Conservation (phyloP, 192 early-diverging fungal species). For the Gonapodya prolifera region DNA sequence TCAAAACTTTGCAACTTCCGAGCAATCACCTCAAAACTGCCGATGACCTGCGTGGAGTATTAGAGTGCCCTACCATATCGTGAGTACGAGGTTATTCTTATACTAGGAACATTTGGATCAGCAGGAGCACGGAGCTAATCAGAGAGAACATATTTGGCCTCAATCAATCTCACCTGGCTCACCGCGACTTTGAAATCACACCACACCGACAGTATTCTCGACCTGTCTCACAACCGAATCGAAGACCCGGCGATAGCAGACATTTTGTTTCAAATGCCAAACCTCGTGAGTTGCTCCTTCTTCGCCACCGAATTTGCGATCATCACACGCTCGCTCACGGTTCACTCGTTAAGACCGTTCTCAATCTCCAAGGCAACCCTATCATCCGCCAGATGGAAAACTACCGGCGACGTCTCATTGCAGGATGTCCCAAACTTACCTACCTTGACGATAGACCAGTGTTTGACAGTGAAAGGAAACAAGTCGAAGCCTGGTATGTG, state of each 20-base stretch:
- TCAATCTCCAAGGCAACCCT: slow-evolving; percentile 45
- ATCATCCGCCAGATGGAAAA: slow-evolving; percentile 38
- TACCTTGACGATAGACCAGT: slow-evolving; percentile 49
- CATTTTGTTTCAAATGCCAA: slow-evolving; percentile 31
- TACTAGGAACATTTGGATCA: background rate
- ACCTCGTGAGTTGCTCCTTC: slow-evolving; percentile 27
- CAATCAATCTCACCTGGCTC: too few relatives aligned
- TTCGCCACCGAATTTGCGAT: slow-evolving; percentile 2
- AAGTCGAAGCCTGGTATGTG: slow-evolving; percentile 36
- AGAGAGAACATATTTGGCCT: background rate
- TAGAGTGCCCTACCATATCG: slow-evolving; percentile 22
- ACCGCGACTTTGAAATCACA: background rate
- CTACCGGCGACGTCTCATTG: slow-evolving; percentile 34
- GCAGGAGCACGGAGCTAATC: background rate
- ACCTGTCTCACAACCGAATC: slow-evolving; percentile 38
- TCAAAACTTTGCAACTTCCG: slow-evolving; percentile 36
- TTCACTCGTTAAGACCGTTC: slow-evolving; percentile 25
- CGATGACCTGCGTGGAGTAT: slow-evolving; percentile 26
- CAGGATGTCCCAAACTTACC: slow-evolving; percentile 23
- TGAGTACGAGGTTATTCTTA: too few relatives aligned
- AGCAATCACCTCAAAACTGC: slow-evolving; percentile 32
- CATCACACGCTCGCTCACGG: background rate
- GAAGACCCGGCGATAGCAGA: slow-evolving; percentile 34
- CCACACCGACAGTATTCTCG: slow-evolving; percentile 22
- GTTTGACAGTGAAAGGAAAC: slow-evolving; percentile 41